Evolutionary conservation across 2,329 filamentous ascomycete genomes (phyloP), one percentile per base, ranked within the genome.

Genomic region (Coccinonectria pachysandricola): DNA sequence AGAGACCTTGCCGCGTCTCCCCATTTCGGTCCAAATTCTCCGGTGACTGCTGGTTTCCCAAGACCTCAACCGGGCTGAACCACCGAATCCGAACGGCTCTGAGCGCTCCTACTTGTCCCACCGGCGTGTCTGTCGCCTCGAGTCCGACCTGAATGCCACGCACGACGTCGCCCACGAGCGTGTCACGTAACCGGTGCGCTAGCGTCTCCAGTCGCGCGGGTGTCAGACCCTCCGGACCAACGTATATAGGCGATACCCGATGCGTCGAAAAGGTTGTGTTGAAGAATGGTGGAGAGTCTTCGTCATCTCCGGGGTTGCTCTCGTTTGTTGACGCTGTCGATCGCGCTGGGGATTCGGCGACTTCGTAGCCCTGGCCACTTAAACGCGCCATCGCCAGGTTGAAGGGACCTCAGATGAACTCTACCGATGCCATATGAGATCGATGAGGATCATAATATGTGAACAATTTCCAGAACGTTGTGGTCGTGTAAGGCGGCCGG

Each of bases 221-320:
- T 0, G 52, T 53, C 1, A 72, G 52, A 9, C 42, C 40, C 3
- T 60, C 48, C 3, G 48, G 27, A 13, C 65, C 67, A 12, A 68
- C 32, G 42, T 64, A 62, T 1, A 75, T 53, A 2, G 69, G 68
- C 0, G 70, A 73, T 3, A 63, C 59, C 23, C 68, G 65, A 40
- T 72, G 63, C 5, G 64, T 64, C 4, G 69, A 67, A 36, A 72
- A 75, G 9, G 68, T 72, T 1, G 65, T 72, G 52, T 71, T 68
- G 55, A 69, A 71, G 46, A 75, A 66, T 3, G 60, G 59, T 13
- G 57, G 53, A 12, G 41, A 33, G 2, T 42, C 35, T 13, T 52
- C 43, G 19, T 45, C 31, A 7, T 42, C 42, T 13, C 36, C 30
- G 12, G 35, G 31, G 13, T 34, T 28, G 14, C 23, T 13, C 17